Evolutionary conservation across 768 basidiomycete species (phyloP).

Genomic region (Mycena olivaceomarginata): DNA sequence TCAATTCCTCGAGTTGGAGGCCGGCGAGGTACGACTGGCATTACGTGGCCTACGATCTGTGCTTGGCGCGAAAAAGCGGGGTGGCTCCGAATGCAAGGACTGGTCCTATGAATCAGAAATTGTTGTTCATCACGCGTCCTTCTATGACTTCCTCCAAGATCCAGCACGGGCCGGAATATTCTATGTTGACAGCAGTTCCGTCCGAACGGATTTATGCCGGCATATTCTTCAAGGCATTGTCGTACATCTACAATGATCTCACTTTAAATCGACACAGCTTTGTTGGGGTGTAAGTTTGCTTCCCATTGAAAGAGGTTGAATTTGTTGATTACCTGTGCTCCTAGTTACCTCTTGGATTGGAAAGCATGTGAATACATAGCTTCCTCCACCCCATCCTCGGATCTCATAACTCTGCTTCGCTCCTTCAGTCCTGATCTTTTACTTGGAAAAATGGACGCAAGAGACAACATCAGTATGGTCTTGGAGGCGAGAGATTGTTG

Average conservation of each 20-base stretch:
- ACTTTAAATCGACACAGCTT: neutral
- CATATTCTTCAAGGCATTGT: conserved; percentile 3
- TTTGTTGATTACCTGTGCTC: neutral
- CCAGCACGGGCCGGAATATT: neutral
- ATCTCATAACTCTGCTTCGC: too few relatives aligned
- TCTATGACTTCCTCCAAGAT: conserved; percentile 4
- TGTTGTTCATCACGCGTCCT: neutral
- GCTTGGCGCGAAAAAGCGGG: neutral
- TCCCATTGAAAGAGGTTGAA: too few relatives aligned
- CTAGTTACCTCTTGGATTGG: too few relatives aligned
- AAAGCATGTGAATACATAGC: too few relatives aligned
- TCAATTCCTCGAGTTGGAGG: neutral
- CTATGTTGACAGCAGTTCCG: neutral
- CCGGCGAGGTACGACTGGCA: neutral
- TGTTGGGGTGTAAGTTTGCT: too few relatives aligned
- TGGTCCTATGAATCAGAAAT: neutral
- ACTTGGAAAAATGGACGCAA: neutral
- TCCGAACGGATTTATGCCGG: neutral
- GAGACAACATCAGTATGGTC: neutral
- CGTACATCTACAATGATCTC: too few relatives aligned
- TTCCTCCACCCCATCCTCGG: too few relatives aligned
- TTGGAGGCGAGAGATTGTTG: too few relatives aligned
- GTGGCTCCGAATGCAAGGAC: too few relatives aligned
- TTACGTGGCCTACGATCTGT: neutral
- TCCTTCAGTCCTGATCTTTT: neutral